Base-by-base conservation (phyloP, 495 filamentous ascomycete species). In the Neurospora africana region DNA sequence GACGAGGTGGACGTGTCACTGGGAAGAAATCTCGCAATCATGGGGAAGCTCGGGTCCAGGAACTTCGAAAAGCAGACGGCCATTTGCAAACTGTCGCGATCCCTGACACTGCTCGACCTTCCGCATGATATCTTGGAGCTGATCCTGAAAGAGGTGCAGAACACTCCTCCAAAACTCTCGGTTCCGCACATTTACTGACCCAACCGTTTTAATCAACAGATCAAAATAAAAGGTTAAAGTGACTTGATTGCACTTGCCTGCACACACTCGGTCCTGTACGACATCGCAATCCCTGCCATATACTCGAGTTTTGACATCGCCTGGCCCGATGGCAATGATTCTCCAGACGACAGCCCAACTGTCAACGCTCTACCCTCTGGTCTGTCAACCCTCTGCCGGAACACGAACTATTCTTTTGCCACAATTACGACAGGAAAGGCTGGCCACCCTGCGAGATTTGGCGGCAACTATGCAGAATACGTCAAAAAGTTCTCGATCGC, bases 281-380 rank as follows among this genome's bases (percentile, higher is more conserved):
- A 84, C 47, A 84, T 98, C 58, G 89, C 92, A 0, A 91, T 94
- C 19, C 93, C 93, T 11, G 88, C 91, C 70, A 96, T 98, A 76
- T 98, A 98, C 79, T 91, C 92, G 2, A 89, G 92, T 35, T 97
- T 98, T 79, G 93, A 97, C 78, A 97, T 97, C 73, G 91, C 95
- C 44, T 98, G 94, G 94, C 95, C 94, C 0, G 93, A 96, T 74
- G 87, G 86, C 7, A 82, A 86, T 61, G 82, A 86, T 27, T 81
- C 87, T 3, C 92, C 72, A 87, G n/a, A n/a, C n/a, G n/a, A 91
- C 68, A 86, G 90, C 15, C 87, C 88, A 36, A 93, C 91, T 47
- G 93, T 97, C 37, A 94, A 97, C 83, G 94, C 95, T 44, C 87
- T 97, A 23, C 96, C 95, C 0, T 96, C 96, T 79, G 94, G 94